Evolutionary conservation across 176 grass and related monocot genomes (phyloP).

Genomic region (Oryza australiensis): DNA sequence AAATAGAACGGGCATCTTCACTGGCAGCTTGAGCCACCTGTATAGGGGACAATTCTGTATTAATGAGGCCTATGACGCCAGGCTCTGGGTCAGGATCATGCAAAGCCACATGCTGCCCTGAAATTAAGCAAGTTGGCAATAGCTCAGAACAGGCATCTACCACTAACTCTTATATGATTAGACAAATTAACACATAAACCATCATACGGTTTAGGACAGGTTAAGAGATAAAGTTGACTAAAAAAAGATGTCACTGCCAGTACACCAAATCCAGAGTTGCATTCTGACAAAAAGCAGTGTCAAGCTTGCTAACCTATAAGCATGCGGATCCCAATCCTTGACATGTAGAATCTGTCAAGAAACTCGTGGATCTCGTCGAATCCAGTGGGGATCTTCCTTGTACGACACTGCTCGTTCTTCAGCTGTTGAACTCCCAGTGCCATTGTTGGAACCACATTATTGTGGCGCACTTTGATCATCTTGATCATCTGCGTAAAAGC

Average conservation of each 20-base stretch:
- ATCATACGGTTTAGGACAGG: neutral
- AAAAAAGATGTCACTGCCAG: neutral
- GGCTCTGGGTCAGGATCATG: conserved; percentile 76
- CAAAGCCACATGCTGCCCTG: conserved; percentile 97
- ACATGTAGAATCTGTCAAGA: conserved; percentile 93
- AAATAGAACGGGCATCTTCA: conserved; percentile 87
- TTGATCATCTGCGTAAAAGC: conserved; percentile 83
- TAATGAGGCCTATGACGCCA: conserved; percentile 79
- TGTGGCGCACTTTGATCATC: conserved; percentile 82
- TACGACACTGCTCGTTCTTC: conserved; percentile 57
- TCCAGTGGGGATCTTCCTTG: conserved; percentile 46
- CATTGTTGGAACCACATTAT: conserved; percentile 91
- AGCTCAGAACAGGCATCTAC: conserved; percentile 21
- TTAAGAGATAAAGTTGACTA: neutral
- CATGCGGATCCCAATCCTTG: conserved; percentile 93
- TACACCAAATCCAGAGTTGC: conserved; percentile 21
- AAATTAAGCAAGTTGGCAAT: conserved; percentile 17
- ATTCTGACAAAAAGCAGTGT: conserved; percentile 38
- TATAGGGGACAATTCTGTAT: conserved; percentile 80
- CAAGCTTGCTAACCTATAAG: conserved; percentile 79
- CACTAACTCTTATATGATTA: conserved; percentile 3
- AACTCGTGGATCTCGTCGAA: conserved; percentile 78
- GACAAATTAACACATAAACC: neutral
- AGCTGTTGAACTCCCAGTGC: conserved; percentile 88
- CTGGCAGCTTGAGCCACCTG: conserved; percentile 72